Evolutionary conservation across 1,284 basidiomycete species (phyloP).

Genomic region (Neolentinus lepideus): DNA sequence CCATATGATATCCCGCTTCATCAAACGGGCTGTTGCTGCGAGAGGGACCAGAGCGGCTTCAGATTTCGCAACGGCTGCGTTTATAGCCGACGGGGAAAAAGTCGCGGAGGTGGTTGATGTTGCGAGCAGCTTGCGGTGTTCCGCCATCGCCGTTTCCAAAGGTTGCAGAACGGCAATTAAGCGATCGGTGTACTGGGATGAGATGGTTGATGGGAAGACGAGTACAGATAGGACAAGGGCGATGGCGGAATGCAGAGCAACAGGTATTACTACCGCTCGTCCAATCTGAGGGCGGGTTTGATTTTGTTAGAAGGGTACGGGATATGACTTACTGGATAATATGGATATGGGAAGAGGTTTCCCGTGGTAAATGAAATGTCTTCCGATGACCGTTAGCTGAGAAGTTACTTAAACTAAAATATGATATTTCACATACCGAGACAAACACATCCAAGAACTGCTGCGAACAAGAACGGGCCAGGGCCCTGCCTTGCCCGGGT

Average conservation of each 20-base stretch:
- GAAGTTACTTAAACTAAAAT: not conserved
- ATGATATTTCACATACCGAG: constrained; percentile 28
- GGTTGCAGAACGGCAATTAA: constrained; percentile 48
- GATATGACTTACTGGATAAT: constrained; percentile 34
- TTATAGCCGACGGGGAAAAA: constrained; percentile 34
- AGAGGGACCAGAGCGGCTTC: constrained; percentile 52
- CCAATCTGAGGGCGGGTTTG: constrained; percentile 31
- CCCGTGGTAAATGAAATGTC: constrained; percentile 58
- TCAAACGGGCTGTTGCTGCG: constrained; percentile 44
- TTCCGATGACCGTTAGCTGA: constrained; percentile 15
- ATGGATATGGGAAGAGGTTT: constrained; percentile 59
- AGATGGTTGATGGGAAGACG: constrained; percentile 65
- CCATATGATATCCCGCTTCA: constrained; percentile 60
- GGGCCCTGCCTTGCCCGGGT: constrained; percentile 58
- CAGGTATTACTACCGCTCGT: constrained; percentile 46
- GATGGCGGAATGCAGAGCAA: constrained; percentile 56
- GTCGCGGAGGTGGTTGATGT: constrained; percentile 35
- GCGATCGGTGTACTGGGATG: constrained; percentile 51
- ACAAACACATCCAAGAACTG: constrained; percentile 51
- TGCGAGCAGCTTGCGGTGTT: constrained; percentile 42
- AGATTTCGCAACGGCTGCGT: constrained; percentile 32
- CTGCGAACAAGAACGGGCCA: constrained; percentile 56
- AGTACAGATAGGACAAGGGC: constrained; percentile 44
- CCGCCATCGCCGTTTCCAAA: constrained; percentile 36
- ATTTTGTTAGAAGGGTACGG: not conserved